Evolutionary conservation across 495 filamentous ascomycete genomes (phyloP), one percentile per base, ranked within the genome.

Genomic region (Oidiodendron maius): DNA sequence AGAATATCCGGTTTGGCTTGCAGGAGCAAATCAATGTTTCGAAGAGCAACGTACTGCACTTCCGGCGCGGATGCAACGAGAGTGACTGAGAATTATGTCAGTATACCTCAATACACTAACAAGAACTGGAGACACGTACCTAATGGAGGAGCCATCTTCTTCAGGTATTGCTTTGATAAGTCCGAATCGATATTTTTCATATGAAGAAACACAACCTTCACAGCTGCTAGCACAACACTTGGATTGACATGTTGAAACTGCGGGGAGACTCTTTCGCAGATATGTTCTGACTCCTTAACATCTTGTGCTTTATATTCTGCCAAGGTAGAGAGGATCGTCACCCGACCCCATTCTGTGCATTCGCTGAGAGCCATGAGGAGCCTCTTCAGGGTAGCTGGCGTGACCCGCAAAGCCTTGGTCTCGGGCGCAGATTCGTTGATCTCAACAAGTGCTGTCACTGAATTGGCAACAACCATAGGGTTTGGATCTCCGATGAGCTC

Each of bases 161-260:
- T 91, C 26, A 91, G 68, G 64, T 97, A 99, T 50, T 82, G 84
- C 48, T 80, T 79, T 40, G 80, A 79, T 16, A 90, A 68, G 50
- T 97, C 90, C 4, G 78, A 74, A 56, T 77, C 84, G 59, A 96
- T 74, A 53, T 83, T 71, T 61, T 78, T 86, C 93, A 96, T 97
- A 64, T 99, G 93, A 52, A 95, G 78, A 62, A 99, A 97, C 35
- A 99, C 94, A 16, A 86, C 87, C 69, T 99, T 99, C 56, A 99
- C 93, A 17, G 93, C 94, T 3, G 94, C 90, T 46, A 99, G 66
- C 17, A 99, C 93, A 12, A 99, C 93, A 64, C 90, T 91, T 2
- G 93, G 86, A 57, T 99, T 99, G 61, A 95, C 94, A 57, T 99
- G 93, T 65, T 99, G 93, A 64, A 99, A 99, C 59, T 99, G 93